Conservation (phyloP, 306 rosid species). For the Fragaria ananassa region DNA sequence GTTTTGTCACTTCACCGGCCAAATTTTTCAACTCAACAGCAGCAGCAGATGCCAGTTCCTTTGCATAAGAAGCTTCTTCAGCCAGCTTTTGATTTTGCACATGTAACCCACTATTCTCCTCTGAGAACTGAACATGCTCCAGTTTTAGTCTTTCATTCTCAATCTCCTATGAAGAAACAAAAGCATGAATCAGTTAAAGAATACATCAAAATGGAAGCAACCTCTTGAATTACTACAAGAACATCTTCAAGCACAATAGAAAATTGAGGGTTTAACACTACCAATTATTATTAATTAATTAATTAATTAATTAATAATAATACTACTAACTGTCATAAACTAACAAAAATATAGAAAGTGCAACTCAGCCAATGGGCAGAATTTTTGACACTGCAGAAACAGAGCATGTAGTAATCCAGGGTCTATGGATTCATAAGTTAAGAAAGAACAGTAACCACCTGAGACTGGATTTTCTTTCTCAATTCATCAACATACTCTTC, state of each 20-base stretch:
- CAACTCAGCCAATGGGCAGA: background rate
- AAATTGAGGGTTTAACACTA: background rate
- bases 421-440: constrained; percentile 12
- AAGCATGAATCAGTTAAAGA: constrained; percentile 19
- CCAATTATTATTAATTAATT: background rate
- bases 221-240: background rate
- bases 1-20: constrained; percentile 95
- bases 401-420: constrained; percentile 2
- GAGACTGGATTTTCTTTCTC: constrained; percentile 81
- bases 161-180: constrained; percentile 55
- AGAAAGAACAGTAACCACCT: constrained; percentile 44
- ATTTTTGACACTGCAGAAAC: background rate
- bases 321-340: background rate
- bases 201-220: constrained; percentile 15
- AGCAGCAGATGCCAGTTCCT: constrained; percentile 98
- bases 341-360: background rate
- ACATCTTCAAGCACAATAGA: background rate
- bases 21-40: constrained; percentile 96
- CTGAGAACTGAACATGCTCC: constrained; percentile 80
- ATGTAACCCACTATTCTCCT: constrained; percentile 86
- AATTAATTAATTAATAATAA: background rate
- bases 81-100: constrained; percentile 96
- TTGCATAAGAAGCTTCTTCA: constrained; percentile 98
- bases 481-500: constrained; percentile 60
- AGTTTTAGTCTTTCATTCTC: constrained; percentile 87